Conservation (phyloP, 768 basidiomycete genomes). For the Hygrophorus russula region DNA sequence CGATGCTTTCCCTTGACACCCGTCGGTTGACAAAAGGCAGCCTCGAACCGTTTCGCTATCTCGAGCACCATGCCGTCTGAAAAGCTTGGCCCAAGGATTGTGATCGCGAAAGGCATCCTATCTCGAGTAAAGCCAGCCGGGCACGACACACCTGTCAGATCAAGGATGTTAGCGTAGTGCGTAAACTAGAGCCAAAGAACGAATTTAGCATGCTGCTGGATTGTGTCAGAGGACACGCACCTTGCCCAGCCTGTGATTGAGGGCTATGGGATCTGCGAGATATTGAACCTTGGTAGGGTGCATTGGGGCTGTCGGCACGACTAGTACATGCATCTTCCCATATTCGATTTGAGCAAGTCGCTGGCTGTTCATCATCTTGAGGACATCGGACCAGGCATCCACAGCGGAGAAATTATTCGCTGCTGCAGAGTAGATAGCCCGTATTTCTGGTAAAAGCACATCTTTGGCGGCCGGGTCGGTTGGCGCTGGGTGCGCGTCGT, state of each 20-base stretch:
- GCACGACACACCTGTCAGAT: constrained; percentile 6
- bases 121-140: constrained; percentile 6
- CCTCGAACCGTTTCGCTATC: constrained; percentile 5
- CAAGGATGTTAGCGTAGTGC: constrained; percentile 5
- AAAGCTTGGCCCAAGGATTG: constrained; percentile 6
- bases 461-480: constrained; percentile 1
- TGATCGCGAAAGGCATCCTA: constrained; percentile 5
- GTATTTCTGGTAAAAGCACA: constrained; percentile 4
- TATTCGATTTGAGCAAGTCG: constrained; percentile 5
- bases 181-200: neutral
- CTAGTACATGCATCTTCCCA: constrained; percentile 5
- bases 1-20: constrained; percentile 2
- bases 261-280: constrained; percentile 4
- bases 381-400: constrained; percentile 4
- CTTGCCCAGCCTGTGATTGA: constrained; percentile 6
- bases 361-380: constrained; percentile 6
- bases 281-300: constrained; percentile 5
- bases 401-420: constrained; percentile 5
- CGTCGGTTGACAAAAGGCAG: constrained; percentile 3
- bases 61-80: constrained; percentile 6
- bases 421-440: constrained; percentile 3
- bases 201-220: too few species aligned
- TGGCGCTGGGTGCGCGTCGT: constrained; percentile 6
- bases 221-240: neutral
- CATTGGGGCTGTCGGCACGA: constrained; percentile 5